These are phyloP conservation scores for Thamnidium elegans DNA, from an alignment of 192 early-diverging fungal genomes.

Conservation along the genomic window DNA sequence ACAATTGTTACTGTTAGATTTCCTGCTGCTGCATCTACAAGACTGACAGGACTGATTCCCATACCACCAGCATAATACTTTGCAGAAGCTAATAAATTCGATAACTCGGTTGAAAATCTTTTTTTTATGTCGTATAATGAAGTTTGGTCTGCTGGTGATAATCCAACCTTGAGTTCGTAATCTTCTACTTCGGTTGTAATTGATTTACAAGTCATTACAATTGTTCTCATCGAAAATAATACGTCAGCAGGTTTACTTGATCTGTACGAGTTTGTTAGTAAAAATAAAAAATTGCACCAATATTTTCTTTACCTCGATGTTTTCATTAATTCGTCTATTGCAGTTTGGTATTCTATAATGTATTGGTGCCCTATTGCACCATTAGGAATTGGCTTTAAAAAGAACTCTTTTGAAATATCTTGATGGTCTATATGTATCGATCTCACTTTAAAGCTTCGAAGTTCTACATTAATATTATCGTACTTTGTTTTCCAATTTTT, in stretches of 20 bases:
- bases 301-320: slow-evolving; percentile 57
- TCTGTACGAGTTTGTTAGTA: slow-evolving; percentile 27
- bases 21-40: slow-evolving; percentile 80
- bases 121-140: slow-evolving; percentile 55
- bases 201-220: slow-evolving; percentile 78
- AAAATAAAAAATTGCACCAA: neutral
- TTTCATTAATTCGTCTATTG: slow-evolving; percentile 77
- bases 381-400: slow-evolving; percentile 40
- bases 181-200: slow-evolving; percentile 82
- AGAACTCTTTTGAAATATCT: slow-evolving; percentile 11
- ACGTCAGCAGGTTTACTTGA: slow-evolving; percentile 70
- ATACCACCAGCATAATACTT: slow-evolving; percentile 75
- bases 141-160: slow-evolving; percentile 49
- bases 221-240: slow-evolving; percentile 78
- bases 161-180: slow-evolving; percentile 53
- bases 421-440: slow-evolving; percentile 19
- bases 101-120: slow-evolving; percentile 60
- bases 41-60: slow-evolving; percentile 60
- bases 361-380: slow-evolving; percentile 70
- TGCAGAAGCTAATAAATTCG: slow-evolving; percentile 67
- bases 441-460: slow-evolving; percentile 2
- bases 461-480: neutral
- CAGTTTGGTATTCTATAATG: slow-evolving; percentile 73
- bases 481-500: slow-evolving; percentile 17
- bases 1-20: slow-evolving; percentile 78